Conservation (phyloP, 1,139 yeast genomes). For the Geotrichum fermentans region DNA sequence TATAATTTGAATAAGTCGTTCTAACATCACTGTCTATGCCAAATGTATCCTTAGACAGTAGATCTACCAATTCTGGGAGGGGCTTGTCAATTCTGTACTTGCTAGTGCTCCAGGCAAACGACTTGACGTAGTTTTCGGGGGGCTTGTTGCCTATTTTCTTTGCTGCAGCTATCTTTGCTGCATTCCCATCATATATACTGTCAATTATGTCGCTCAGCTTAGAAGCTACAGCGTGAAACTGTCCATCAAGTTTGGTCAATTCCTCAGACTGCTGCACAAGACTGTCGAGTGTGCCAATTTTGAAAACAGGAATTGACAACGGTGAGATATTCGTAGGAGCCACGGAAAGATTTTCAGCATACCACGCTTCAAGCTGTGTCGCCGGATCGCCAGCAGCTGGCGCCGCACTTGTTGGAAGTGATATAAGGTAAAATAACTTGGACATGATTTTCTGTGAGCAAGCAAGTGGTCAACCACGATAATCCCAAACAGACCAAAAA, state of each 20-base stretch:
- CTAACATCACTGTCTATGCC: constrained; percentile 81
- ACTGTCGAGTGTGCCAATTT: constrained; percentile 91
- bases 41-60: constrained; percentile 70
- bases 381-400: constrained; percentile 44
- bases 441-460: background rate
- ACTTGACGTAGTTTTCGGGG: constrained; percentile 60
- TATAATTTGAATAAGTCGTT: constrained; percentile 62
- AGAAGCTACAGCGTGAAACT: constrained; percentile 59
- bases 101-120: constrained; percentile 80
- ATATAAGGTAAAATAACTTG: constrained; percentile 38
- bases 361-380: constrained; percentile 41
- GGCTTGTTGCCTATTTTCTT: constrained; percentile 47
- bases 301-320: constrained; percentile 73
- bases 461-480: constrained; percentile 1
- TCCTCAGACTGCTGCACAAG: constrained; percentile 89
- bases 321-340: constrained; percentile 32
- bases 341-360: constrained; percentile 28
- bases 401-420: constrained; percentile 48
- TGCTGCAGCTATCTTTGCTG: constrained; percentile 42
- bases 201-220: constrained; percentile 73
- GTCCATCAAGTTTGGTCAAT: constrained; percentile 70
- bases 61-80: constrained; percentile 64
- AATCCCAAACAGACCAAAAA: background rate
- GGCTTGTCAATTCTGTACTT: constrained; percentile 84
- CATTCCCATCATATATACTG: constrained; percentile 46